Evolutionary conservation across 495 filamentous ascomycete species (phyloP).

Genomic region (Umbilicaria muhlenbergii): DNA sequence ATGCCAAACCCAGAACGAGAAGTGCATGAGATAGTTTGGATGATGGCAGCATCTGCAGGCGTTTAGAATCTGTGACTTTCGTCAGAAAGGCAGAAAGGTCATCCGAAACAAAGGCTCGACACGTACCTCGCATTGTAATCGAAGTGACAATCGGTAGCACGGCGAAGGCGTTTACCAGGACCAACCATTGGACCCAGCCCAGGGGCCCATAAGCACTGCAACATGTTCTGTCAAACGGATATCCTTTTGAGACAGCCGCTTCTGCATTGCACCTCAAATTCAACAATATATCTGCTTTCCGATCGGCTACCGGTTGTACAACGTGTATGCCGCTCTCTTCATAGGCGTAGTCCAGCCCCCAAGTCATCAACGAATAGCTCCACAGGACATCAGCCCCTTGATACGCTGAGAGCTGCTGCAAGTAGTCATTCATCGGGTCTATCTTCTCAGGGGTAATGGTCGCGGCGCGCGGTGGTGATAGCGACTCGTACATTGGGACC

Average conservation of each 20-base stretch:
- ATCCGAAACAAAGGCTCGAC: background rate
- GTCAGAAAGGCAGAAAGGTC: constrained; percentile 1
- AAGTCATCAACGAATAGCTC: constrained; percentile 33
- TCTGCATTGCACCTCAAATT: constrained; percentile 42
- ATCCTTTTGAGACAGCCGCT: constrained; percentile 17
- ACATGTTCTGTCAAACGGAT: constrained; percentile 40
- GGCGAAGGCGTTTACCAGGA: constrained; percentile 16
- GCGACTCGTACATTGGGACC: constrained; percentile 32
- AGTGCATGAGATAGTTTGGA: constrained; percentile 12
- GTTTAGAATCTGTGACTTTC: background rate
- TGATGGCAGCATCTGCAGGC: constrained; percentile 10
- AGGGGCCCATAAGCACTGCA: constrained; percentile 29
- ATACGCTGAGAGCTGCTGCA: constrained; percentile 26
- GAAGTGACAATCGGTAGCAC: constrained; percentile 17
- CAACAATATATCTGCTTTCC: constrained; percentile 36
- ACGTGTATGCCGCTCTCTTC: constrained; percentile 37
- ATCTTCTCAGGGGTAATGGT: constrained; percentile 37
- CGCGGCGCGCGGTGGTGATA: constrained; percentile 25
- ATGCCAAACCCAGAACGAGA: constrained; percentile 20
- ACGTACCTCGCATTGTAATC: constrained; percentile 10
- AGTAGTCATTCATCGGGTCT: constrained; percentile 36
- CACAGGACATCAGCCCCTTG: constrained; percentile 33
- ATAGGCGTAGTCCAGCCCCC: constrained; percentile 18
- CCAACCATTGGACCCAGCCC: constrained; percentile 17
- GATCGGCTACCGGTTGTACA: constrained; percentile 26